phyloP scores from a whole-genome alignment of 1,284 basidiomycete genomes.

The Puccinia coronata region DNA sequence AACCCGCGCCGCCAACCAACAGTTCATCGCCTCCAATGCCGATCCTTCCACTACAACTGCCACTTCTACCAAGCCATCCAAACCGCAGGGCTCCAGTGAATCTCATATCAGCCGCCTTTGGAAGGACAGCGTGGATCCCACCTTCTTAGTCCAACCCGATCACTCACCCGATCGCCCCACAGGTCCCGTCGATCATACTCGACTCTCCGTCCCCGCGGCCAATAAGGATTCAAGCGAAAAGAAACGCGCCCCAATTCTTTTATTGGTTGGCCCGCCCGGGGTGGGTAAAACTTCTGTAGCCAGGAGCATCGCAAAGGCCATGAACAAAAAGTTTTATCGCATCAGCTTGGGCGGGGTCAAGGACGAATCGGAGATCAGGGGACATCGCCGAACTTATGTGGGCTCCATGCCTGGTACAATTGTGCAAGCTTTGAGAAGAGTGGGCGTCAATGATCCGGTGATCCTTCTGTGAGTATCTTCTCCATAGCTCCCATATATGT shows the following conservation, averaged over 20 bases:
- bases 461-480: constrained; percentile 56
- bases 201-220: neutral
- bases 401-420: constrained; percentile 68
- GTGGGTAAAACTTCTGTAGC: constrained; percentile 79
- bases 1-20: constrained; percentile 7
- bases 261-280: constrained; percentile 69
- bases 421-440: constrained; percentile 59
- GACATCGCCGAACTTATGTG: constrained; percentile 57
- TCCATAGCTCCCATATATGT: neutral
- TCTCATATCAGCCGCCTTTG: constrained; percentile 1
- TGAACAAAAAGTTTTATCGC: constrained; percentile 67
- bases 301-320: constrained; percentile 65
- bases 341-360: constrained; percentile 58
- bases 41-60: neutral
- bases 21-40: neutral
- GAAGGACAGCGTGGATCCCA: constrained; percentile 17
- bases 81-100: constrained; percentile 24
- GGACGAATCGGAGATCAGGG: constrained; percentile 61
- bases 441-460: constrained; percentile 60
- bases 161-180: constrained; percentile 11
- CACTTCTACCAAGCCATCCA: neutral
- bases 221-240: too few relatives aligned
- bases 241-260: constrained; percentile 74
- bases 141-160: constrained; percentile 9
- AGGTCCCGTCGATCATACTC: neutral